Base-by-base conservation (phyloP, 306 rosid genomes). In the Sphenostylis stenocarpa region DNA sequence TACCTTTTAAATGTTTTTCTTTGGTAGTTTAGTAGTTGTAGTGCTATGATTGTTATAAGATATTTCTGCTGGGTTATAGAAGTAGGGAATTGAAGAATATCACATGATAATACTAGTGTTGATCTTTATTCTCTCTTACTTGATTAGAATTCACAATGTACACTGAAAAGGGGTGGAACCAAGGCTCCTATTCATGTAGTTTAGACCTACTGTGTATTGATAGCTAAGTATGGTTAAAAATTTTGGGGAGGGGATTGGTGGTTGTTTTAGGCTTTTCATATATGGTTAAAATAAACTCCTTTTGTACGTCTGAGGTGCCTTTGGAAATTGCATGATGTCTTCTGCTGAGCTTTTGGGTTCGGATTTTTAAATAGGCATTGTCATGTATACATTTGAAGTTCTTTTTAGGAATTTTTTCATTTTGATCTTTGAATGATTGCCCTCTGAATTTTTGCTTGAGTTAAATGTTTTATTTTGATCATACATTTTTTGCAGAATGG, bases 401-500 rank as follows among this genome's bases (percentile, higher is more conserved):
- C 10, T 73, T 38, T 36, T 34, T 6, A 53, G 26, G 12, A 28
- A 41, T 0, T 6, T 70, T 60, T 20, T 11, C 23, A 19, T 43
- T 67, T 79, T 68, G 23, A n/a, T 52, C 20, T 79, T 53, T 52
- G 47, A 67, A 15, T 49, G 58, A 7, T 55, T 24, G 57, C 8
- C 26, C 52, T 41, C 26, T 52, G 41, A 41, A 44, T 56, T 58
- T 64, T 64, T 20, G 44, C 6, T 20, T 20, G 61, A 71, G 75
- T 28, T 56, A 17, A n/a, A 76, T 67, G 26, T 15, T 51, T 24
- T 36, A 33, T 66, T 44, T 73, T 55, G 21, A 23, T 57, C 75
- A 13, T 73, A 63, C 49, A 45, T 84, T 1, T 17, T 72, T 82
- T 87, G 82, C 88, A 95, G 99, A 81, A 83, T 92, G 97, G 96